A percentile compares a stretch with the other conserved stretches of the same genome.
Conservation (phyloP, 768 basidiomycete species). For the Guyanaporus albipodus region DNA sequence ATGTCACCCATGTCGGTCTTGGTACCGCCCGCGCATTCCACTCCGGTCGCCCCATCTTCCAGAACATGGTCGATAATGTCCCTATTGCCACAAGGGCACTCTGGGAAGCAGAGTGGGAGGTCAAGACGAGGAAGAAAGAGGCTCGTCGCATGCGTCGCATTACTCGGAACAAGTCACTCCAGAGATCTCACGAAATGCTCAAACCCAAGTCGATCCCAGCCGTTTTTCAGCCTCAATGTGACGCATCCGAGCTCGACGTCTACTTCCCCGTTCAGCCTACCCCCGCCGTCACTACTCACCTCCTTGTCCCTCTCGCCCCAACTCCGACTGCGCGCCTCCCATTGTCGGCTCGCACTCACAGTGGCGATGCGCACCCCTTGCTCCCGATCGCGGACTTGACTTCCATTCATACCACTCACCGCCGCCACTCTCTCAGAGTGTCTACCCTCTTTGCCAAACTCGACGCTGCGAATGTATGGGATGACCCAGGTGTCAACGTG, state of each 20-base stretch:
- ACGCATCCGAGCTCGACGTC: slow-evolving; percentile 47
- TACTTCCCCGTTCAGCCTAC: slow-evolving; percentile 50
- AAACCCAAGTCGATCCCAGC: slow-evolving; percentile 18
- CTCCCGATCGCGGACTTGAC: slow-evolving; percentile 54
- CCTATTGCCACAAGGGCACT: slow-evolving; percentile 74
- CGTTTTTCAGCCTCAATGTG: slow-evolving; percentile 4
- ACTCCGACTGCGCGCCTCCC: slow-evolving; percentile 67
- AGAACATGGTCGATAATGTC: slow-evolving; percentile 74
- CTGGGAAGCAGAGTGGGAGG: slow-evolving; percentile 69
- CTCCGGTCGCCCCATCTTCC: slow-evolving; percentile 69
- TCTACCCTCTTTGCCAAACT: slow-evolving; percentile 66
- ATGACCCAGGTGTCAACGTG: slow-evolving; percentile 43
- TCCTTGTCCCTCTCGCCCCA: slow-evolving; percentile 75
- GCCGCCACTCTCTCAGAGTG: slow-evolving; percentile 58
- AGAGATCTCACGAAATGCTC: slow-evolving; percentile 28
- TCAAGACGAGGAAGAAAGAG: slow-evolving; percentile 47
- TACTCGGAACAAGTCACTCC: slow-evolving; percentile 15
- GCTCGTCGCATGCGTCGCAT: slow-evolving; percentile 23
- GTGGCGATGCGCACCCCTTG: slow-evolving; percentile 30
- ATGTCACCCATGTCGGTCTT: slow-evolving; percentile 65
- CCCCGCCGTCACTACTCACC: slow-evolving; percentile 53
- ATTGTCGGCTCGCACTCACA: slow-evolving; percentile 33
- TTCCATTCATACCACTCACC: slow-evolving; percentile 49
- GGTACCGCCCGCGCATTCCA: slow-evolving; percentile 76
- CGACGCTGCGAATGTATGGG: slow-evolving; percentile 67